phyloP scores from a whole-genome alignment of 1,139 yeast genomes.

The Pichia kudriavzevii region DNA sequence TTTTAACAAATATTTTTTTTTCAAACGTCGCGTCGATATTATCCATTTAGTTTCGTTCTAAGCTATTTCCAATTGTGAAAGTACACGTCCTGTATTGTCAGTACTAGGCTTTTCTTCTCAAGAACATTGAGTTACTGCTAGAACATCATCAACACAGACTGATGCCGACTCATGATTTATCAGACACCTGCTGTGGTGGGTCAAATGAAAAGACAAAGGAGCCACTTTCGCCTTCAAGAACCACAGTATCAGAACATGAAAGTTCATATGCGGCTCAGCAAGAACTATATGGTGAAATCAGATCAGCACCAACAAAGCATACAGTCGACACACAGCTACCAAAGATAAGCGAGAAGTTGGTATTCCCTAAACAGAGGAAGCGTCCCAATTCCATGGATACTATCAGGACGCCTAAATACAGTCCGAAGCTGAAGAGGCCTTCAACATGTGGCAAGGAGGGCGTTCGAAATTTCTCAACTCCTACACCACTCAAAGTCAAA shows the following conservation, averaged over 20 bases:
- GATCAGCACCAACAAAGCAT: slow-evolving; percentile 22
- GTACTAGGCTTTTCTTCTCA: too few species aligned
- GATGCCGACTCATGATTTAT: too few species aligned
- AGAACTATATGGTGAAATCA: slow-evolving; percentile 19
- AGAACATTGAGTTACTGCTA: too few species aligned
- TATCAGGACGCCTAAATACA: background rate
- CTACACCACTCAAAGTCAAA: slow-evolving; percentile 18
- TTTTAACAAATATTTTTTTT: too few species aligned
- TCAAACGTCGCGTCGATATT: too few species aligned
- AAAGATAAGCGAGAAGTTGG: slow-evolving; percentile 14
- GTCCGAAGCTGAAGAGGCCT: slow-evolving; percentile 4
- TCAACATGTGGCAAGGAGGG: slow-evolving; percentile 13
- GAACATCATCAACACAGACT: too few species aligned
- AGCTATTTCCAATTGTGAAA: too few species aligned
- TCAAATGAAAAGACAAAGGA: too few species aligned
- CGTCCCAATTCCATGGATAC: slow-evolving; percentile 7
- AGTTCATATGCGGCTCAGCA: slow-evolving; percentile 16
- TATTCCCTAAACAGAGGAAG: slow-evolving; percentile 21
- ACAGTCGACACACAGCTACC: slow-evolving; percentile 15
- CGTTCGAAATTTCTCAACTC: slow-evolving; percentile 20
- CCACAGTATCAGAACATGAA: slow-evolving; percentile 5
- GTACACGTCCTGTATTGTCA: too few species aligned
- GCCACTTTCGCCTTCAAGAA: background rate
- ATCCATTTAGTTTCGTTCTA: too few species aligned
- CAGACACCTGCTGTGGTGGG: too few species aligned